Conservation (phyloP, 345 rosid genomes). For the Leavenworthia alabamica region DNA sequence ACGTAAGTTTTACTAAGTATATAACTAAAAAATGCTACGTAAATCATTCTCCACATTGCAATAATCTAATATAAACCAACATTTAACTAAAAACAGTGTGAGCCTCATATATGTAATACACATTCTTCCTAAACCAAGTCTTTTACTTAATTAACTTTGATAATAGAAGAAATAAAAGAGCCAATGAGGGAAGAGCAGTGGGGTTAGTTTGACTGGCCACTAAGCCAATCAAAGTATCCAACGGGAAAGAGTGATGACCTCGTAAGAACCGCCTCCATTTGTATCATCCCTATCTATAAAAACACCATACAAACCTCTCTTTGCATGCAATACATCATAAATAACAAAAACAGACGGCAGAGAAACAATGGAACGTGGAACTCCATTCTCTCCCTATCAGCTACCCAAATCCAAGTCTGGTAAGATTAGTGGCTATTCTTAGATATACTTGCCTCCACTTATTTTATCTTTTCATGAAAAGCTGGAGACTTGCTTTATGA, state of each 20-base stretch:
- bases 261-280: conserved; percentile 18
- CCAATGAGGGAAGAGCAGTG: conserved; percentile 25
- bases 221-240: conserved; percentile 20
- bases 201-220: conserved; percentile 26
- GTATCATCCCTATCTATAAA: conserved; percentile 29
- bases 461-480: background rate
- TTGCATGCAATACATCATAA: conserved; percentile 20
- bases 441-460: background rate
- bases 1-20: background rate
- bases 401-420: conserved; percentile 28
- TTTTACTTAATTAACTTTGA: background rate
- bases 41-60: background rate
- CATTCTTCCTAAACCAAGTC: background rate
- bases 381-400: conserved; percentile 28
- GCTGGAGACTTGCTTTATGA: background rate
- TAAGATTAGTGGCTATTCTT: conserved; percentile 8
- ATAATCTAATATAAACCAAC: background rate
- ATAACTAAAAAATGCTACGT: background rate
- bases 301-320: conserved; percentile 23
- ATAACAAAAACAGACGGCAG: conserved; percentile 21
- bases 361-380: conserved; percentile 38
- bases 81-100: background rate
- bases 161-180: conserved; percentile 1
- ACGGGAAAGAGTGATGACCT: background rate
- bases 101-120: background rate